A percentile compares a stretch with the other conserved stretches of the same genome.
Evolutionary conservation across 306 rosid genomes (phyloP).

Genomic region (Glycine latifolia): DNA sequence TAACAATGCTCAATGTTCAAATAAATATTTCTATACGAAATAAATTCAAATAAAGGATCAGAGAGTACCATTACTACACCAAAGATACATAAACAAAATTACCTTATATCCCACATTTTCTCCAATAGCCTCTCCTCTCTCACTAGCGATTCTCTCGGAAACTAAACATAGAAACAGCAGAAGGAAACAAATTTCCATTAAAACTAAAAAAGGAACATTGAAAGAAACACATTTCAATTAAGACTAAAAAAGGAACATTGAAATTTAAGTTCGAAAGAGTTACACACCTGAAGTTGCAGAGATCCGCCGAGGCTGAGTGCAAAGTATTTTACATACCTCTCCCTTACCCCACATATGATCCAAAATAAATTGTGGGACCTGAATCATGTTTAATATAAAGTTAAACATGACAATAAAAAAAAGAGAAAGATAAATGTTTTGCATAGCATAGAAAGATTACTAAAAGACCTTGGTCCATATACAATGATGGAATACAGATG

Average conservation of each 20-base stretch:
- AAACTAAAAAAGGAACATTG: conserved; percentile 3
- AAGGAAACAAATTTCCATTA: conserved; percentile 41
- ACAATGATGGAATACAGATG: conserved; percentile 18
- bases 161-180: conserved; percentile 57
- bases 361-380: conserved; percentile 96
- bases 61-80: neutral
- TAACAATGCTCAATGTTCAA: neutral
- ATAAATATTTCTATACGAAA: neutral
- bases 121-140: conserved; percentile 87
- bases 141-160: conserved; percentile 86
- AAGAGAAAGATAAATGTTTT: conserved; percentile 32
- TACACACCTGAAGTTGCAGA: conserved; percentile 87
- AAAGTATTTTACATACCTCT: conserved; percentile 77
- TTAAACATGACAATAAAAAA: conserved; percentile 12
- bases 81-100: conserved; percentile 51
- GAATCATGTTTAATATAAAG: conserved; percentile 48
- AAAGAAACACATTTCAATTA: conserved; percentile 40
- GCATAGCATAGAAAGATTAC: conserved; percentile 41
- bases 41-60: conserved; percentile 35
- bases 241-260: conserved; percentile 22
- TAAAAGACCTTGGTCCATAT: conserved; percentile 28
- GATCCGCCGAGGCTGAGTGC: conserved; percentile 98
- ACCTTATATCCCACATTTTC: conserved; percentile 93
- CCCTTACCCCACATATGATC: conserved; percentile 93
- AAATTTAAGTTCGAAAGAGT: conserved; percentile 25